Percentiles rank a stretch among this genome's conserved stretches.
Evolutionary conservation across 2,329 filamentous ascomycete species (phyloP).

Genomic region (Stagonosporopsis cucurbitacearum): DNA sequence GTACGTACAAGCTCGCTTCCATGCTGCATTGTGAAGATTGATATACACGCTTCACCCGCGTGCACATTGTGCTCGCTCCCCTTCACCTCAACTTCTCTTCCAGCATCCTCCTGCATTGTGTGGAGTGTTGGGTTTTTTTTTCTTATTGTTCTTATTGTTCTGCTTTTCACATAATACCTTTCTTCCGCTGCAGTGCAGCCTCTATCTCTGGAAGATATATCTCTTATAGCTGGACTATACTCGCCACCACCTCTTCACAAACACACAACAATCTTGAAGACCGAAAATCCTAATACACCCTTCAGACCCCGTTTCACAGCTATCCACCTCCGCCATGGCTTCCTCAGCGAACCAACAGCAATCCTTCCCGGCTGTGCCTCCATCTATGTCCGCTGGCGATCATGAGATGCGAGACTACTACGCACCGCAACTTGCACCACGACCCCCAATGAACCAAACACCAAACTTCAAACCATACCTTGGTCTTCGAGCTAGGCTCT

Average conservation of each 20-base stretch:
- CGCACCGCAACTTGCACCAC: constrained; percentile 61
- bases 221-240: constrained; percentile 26
- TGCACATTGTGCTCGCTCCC: constrained; percentile 14
- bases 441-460: constrained; percentile 66
- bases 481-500: constrained; percentile 84
- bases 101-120: constrained; percentile 44
- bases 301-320: constrained; percentile 41
- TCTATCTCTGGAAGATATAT: constrained; percentile 47
- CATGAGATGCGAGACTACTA: constrained; percentile 69
- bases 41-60: constrained; percentile 32
- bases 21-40: constrained; percentile 36
- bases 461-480: constrained; percentile 87
- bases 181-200: constrained; percentile 19
- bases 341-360: constrained; percentile 61
- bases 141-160: constrained; percentile 36
- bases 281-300: constrained; percentile 39
- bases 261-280: constrained; percentile 5
- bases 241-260: constrained; percentile 14
- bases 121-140: constrained; percentile 36
- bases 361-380: constrained; percentile 61
- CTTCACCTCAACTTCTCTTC: constrained; percentile 33
- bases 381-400: constrained; percentile 66
- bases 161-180: constrained; percentile 20
- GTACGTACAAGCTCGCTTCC: constrained; percentile 47
- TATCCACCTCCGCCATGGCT: constrained; percentile 50